Conservation (phyloP, 1,139 yeast genomes). For the Hyphopichia burtonii region DNA sequence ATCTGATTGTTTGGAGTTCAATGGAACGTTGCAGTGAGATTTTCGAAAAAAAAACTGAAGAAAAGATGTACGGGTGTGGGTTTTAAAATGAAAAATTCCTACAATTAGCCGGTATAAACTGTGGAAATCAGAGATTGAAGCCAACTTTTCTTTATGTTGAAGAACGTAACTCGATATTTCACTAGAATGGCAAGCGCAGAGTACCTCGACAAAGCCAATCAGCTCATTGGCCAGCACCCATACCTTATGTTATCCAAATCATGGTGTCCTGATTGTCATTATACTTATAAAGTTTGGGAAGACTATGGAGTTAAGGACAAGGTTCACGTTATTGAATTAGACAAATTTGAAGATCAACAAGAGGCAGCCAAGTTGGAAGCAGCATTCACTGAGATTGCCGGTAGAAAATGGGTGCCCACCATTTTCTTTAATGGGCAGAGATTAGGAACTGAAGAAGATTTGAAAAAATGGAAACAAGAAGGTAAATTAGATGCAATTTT, state of each 20-base stretch:
- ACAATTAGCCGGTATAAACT: too few relatives aligned
- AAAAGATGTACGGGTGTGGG: too few relatives aligned
- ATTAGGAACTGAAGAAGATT: constrained; percentile 58
- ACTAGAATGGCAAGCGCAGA: constrained; percentile 4
- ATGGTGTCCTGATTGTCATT: constrained; percentile 80
- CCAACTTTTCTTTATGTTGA: too few relatives aligned
- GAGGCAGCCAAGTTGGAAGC: constrained; percentile 58
- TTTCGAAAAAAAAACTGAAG: too few relatives aligned
- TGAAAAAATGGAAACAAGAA: constrained; percentile 42
- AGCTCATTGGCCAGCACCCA: constrained; percentile 44
- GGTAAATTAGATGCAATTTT: constrained; percentile 45
- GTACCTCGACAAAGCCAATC: constrained; percentile 34
- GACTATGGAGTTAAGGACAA: constrained; percentile 49
- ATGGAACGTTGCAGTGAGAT: too few relatives aligned
- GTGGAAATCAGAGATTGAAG: too few relatives aligned
- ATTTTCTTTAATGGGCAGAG: constrained; percentile 62
- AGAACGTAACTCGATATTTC: too few relatives aligned
- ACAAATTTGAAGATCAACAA: constrained; percentile 45
- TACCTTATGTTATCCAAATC: constrained; percentile 63
- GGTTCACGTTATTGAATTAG: constrained; percentile 58
- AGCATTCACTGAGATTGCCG: constrained; percentile 60
- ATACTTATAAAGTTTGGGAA: constrained; percentile 54
- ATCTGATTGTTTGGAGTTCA: too few relatives aligned
- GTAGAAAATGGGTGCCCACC: constrained; percentile 72
- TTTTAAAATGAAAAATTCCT: too few relatives aligned